These are phyloP conservation scores for Sarcodon sp. DNA, from an alignment of 768 basidiomycete species.

Conservation along the genomic window DNA sequence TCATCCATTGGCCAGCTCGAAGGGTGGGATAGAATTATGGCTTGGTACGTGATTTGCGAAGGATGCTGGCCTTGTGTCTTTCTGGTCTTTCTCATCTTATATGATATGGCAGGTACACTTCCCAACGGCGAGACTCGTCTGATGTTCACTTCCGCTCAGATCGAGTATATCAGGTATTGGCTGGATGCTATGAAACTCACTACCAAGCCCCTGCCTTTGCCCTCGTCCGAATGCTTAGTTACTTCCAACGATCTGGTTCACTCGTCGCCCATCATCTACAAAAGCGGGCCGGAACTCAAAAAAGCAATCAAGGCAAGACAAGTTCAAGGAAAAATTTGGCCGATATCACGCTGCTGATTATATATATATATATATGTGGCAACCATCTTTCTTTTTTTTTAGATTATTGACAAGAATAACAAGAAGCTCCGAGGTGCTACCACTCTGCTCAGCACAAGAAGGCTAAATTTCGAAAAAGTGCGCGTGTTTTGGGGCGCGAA, in stretches of 20 bases:
- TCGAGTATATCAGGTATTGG: constrained; percentile 81
- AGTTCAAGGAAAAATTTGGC: background rate
- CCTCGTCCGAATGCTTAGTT: constrained; percentile 68
- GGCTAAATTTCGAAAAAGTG: constrained; percentile 55
- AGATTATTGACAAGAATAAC: constrained; percentile 75
- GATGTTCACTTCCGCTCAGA: constrained; percentile 70
- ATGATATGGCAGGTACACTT: constrained; percentile 37
- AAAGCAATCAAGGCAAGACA: constrained; percentile 42
- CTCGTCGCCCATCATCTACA: constrained; percentile 45
- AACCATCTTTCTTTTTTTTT: constrained; percentile 2
- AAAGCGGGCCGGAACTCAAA: constrained; percentile 39
- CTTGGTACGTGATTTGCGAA: constrained; percentile 32
- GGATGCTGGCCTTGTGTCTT: background rate
- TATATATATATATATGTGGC: background rate
- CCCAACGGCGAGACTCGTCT: constrained; percentile 65
- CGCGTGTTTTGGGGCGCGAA: constrained; percentile 51
- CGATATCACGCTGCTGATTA: background rate
- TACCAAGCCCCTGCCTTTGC: constrained; percentile 50
- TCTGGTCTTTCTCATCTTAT: background rate
- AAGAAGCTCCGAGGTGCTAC: constrained; percentile 60
- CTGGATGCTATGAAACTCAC: constrained; percentile 64
- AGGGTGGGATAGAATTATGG: constrained; percentile 50
- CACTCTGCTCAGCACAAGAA: constrained; percentile 37
- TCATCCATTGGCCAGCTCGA: constrained; percentile 45
- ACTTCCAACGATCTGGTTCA: constrained; percentile 42